phyloP scores from a whole-genome alignment of 345 rosid genomes.

The Melaleuca alternifolia region DNA sequence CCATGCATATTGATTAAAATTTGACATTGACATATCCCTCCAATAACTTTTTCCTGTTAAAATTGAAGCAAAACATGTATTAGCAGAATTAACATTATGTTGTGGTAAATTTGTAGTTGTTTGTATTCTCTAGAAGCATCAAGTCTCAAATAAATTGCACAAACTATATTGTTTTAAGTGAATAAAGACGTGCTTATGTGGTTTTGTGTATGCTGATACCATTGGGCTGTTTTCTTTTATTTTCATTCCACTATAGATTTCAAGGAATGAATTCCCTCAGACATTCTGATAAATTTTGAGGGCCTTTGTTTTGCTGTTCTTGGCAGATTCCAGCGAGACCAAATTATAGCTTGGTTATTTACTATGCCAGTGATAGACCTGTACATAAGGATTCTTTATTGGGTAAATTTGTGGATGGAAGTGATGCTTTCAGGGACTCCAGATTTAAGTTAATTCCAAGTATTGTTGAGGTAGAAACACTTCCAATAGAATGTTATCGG shows the following conservation, averaged over 20 bases:
- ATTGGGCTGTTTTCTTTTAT: not conserved
- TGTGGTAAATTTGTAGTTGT: not conserved
- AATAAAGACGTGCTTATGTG: not conserved
- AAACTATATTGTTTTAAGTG: not conserved
- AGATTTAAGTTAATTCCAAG: conserved; percentile 94
- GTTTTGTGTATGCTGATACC: not conserved
- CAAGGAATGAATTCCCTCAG: not conserved
- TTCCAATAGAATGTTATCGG: not conserved
- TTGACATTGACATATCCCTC: not conserved
- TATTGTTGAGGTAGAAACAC: conserved; percentile 61
- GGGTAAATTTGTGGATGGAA: conserved; percentile 78
- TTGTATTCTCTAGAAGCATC: not conserved
- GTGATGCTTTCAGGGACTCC: conserved; percentile 69
- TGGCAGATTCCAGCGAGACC: conserved; percentile 92
- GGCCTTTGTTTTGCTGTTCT: not conserved
- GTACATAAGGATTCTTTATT: conserved; percentile 58
- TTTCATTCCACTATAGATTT: not conserved
- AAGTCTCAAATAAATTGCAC: not conserved
- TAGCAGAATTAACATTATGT: not conserved
- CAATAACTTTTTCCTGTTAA: not conserved
- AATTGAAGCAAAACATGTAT: not conserved
- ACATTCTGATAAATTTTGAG: not conserved
- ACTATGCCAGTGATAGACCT: conserved; percentile 86
- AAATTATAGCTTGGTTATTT: conserved; percentile 82
- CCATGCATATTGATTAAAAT: not conserved